These are phyloP conservation scores for Fusarium vanettenii DNA, from an alignment of 2,329 filamentous ascomycete species.

Conservation along the genomic window DNA sequence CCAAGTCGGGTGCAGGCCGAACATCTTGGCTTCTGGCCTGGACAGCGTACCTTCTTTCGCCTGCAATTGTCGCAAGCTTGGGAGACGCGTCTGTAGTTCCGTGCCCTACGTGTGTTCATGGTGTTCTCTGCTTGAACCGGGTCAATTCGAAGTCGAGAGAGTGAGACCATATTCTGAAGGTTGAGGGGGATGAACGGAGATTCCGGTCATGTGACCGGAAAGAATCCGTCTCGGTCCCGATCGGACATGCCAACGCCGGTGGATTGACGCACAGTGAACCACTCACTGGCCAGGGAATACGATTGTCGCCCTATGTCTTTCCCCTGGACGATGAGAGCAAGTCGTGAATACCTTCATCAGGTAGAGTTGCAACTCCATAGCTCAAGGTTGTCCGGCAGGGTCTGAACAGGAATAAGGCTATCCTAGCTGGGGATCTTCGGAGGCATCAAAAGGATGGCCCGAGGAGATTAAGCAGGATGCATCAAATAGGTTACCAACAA, in stretches of 20 bases:
- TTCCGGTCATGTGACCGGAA: not conserved
- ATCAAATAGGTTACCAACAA: not conserved
- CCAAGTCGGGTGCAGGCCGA: slow-evolving; percentile 24
- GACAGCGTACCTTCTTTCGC: slow-evolving; percentile 31
- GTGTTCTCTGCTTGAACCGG: not conserved
- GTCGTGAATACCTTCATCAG: not conserved
- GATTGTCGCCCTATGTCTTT: not conserved
- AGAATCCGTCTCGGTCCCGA: not conserved
- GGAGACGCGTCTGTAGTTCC: not conserved
- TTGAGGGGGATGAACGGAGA: not conserved
- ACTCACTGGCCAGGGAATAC: not conserved
- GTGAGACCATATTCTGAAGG: not conserved
- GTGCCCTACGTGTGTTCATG: not conserved
- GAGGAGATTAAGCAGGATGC: not conserved
- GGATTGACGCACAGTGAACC: not conserved
- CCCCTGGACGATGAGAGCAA: not conserved
- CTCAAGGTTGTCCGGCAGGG: not conserved
- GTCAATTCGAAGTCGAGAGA: not conserved
- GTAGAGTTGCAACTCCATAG: not conserved
- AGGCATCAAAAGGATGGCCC: not conserved
- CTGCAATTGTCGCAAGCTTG: not conserved
- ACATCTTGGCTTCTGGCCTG: slow-evolving; percentile 24
- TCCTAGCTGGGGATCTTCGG: too few species aligned
- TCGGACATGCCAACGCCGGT: not conserved
- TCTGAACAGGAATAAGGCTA: not conserved